A percentile compares a stretch with the other conserved stretches of the same genome.
Evolutionary conservation across 495 filamentous ascomycete genomes (phyloP).

Genomic region (Penicillium roqueforti): DNA sequence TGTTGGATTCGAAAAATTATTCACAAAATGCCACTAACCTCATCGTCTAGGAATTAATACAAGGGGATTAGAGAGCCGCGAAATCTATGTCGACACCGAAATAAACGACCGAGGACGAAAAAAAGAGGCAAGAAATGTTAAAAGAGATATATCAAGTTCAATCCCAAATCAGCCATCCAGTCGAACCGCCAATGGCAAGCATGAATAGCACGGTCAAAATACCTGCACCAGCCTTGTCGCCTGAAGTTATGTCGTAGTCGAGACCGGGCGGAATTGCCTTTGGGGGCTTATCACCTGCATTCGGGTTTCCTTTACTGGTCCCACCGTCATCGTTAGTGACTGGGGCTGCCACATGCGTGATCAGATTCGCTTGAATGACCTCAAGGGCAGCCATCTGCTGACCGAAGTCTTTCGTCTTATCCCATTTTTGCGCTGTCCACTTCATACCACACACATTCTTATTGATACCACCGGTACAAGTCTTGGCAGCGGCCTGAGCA

Average conservation of each 20-base stretch:
- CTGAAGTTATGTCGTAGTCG: constrained; percentile 22
- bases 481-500: constrained; percentile 61
- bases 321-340: constrained; percentile 67
- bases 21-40: constrained; percentile 13
- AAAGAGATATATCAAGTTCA: constrained; percentile 9
- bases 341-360: constrained; percentile 44
- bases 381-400: constrained; percentile 69
- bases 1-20: constrained; percentile 12
- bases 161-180: constrained; percentile 34
- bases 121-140: background rate
- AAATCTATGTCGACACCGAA: background rate
- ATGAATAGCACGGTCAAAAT: constrained; percentile 33
- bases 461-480: constrained; percentile 59
- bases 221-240: constrained; percentile 32
- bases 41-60: background rate
- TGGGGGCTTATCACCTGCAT: constrained; percentile 47
- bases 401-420: constrained; percentile 59
- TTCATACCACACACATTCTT: constrained; percentile 57
- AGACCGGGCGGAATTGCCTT: constrained; percentile 14
- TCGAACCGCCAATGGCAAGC: constrained; percentile 25
- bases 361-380: constrained; percentile 61
- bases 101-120: background rate
- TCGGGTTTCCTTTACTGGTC: constrained; percentile 67
- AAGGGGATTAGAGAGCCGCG: background rate
- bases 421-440: constrained; percentile 54